Evolutionary conservation across 1,139 yeast genomes (phyloP).

Genomic region (Saccharomyces hybrid): DNA sequence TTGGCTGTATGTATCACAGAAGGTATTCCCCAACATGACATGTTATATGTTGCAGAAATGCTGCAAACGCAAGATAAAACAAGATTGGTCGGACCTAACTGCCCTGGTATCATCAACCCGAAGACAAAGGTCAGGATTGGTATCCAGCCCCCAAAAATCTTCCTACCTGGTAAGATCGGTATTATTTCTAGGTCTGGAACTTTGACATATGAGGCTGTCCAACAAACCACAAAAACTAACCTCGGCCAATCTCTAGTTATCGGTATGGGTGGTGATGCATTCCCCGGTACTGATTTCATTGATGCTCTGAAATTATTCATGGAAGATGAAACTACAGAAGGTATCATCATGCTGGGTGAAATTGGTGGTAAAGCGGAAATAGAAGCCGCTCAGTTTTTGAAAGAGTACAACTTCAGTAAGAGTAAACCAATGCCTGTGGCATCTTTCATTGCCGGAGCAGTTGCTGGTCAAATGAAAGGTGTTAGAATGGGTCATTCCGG

Average conservation of each 20-base stretch:
- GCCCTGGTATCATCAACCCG: constrained; percentile 98
- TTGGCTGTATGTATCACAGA: constrained; percentile 96
- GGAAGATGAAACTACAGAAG: constrained; percentile 89
- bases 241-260: constrained; percentile 94
- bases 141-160: constrained; percentile 94
- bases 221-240: constrained; percentile 94
- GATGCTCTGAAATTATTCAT: constrained; percentile 89
- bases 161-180: constrained; percentile 90
- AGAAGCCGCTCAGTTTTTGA: constrained; percentile 95
- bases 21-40: constrained; percentile 98
- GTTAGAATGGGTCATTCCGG: constrained; percentile 99
- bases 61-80: constrained; percentile 91
- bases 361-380: constrained; percentile 99
- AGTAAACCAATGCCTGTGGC: constrained; percentile 97
- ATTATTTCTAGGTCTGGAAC: constrained; percentile 96
- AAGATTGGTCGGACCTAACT: constrained; percentile 96
- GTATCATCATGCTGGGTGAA: constrained; percentile 97
- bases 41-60: constrained; percentile 92
- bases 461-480: constrained; percentile 89
- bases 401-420: constrained; percentile 70
- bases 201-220: constrained; percentile 97
- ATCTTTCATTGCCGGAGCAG: constrained; percentile 96
- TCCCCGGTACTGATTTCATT: constrained; percentile 98
- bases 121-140: constrained; percentile 92
- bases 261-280: constrained; percentile 99